These are phyloP conservation scores for Talaromyces sp. DNA, from an alignment of 2,329 filamentous ascomycete species.

Conservation along the genomic window DNA sequence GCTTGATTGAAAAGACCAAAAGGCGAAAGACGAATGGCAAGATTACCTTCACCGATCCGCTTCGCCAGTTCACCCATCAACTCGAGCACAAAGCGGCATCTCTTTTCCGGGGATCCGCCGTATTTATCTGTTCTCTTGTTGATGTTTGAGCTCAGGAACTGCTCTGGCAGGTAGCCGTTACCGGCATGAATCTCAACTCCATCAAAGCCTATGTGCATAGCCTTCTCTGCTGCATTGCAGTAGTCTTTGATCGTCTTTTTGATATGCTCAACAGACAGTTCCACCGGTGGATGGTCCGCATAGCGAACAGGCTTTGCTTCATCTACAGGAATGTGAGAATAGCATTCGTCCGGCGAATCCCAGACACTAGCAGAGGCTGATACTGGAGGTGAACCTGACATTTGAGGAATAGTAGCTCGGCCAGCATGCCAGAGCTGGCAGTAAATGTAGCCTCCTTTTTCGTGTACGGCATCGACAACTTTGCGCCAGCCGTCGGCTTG, in stretches of 20 bases:
- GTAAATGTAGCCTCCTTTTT: conserved; percentile 49
- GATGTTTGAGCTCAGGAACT: conserved; percentile 50
- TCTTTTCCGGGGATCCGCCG: conserved; percentile 51
- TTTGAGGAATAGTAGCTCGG: conserved; percentile 43
- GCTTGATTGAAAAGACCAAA: conserved; percentile 54
- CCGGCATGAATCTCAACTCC: conserved; percentile 51
- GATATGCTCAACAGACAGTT: conserved; percentile 47
- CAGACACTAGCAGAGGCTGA: conserved; percentile 45
- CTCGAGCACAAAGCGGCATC: conserved; percentile 56
- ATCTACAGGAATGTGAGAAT: conserved; percentile 39
- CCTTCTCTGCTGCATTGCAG: conserved; percentile 46
- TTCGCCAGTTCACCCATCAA: conserved; percentile 48
- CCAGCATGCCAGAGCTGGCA: conserved; percentile 46
- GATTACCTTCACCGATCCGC: conserved; percentile 45
- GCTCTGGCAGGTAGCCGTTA: conserved; percentile 53
- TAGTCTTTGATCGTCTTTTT: conserved; percentile 44
- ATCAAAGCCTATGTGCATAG: conserved; percentile 56
- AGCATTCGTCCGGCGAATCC: conserved; percentile 45
- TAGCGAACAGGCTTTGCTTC: conserved; percentile 37
- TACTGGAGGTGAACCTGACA: conserved; percentile 39
- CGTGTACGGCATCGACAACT: conserved; percentile 51
- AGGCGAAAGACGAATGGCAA: conserved; percentile 48
- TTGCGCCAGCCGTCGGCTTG: conserved; percentile 52
- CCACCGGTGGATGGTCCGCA: conserved; percentile 44
- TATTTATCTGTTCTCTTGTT: conserved; percentile 52